Evolutionary conservation across 2,329 filamentous ascomycete species (phyloP).

Genomic region (Fusarium goolgardi): DNA sequence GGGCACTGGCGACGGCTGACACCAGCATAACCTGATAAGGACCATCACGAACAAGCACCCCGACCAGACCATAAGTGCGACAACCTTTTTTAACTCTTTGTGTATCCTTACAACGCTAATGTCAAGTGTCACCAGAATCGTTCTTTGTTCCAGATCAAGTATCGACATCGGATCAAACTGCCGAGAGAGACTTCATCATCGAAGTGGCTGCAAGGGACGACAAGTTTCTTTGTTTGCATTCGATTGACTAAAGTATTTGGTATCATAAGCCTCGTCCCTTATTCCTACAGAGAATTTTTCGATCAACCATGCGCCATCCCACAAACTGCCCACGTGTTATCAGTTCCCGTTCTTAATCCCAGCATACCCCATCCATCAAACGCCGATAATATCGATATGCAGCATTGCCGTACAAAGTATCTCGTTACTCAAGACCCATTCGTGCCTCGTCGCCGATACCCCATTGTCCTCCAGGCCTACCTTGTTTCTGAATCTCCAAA

Average conservation of each 20-base stretch:
- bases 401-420: slow-evolving; percentile 17
- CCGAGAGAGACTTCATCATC: background rate
- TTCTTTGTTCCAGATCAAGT: slow-evolving; percentile 38
- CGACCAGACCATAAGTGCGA: slow-evolving; percentile 20
- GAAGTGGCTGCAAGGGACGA: background rate
- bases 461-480: slow-evolving; percentile 72
- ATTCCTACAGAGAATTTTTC: slow-evolving; percentile 18
- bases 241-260: slow-evolving; percentile 24
- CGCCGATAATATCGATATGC: slow-evolving; percentile 29
- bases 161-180: slow-evolving; percentile 10
- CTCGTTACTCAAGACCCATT: slow-evolving; percentile 75
- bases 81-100: slow-evolving; percentile 10
- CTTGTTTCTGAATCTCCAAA: slow-evolving; percentile 64
- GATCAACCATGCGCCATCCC: slow-evolving; percentile 26
- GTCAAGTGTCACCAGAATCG: slow-evolving; percentile 23
- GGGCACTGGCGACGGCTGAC: slow-evolving; percentile 17
- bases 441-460: slow-evolving; percentile 85
- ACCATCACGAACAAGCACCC: background rate
- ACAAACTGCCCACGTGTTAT: slow-evolving; percentile 7
- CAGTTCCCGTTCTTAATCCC: slow-evolving; percentile 7
- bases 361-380: slow-evolving; percentile 53
- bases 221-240: slow-evolving; percentile 25
- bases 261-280: slow-evolving; percentile 24
- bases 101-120: slow-evolving; percentile 17
- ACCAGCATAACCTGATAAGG: slow-evolving; percentile 2